Evolutionary conservation across 129 eudicot species (phyloP).

Genomic region (Escallonia rubra): DNA sequence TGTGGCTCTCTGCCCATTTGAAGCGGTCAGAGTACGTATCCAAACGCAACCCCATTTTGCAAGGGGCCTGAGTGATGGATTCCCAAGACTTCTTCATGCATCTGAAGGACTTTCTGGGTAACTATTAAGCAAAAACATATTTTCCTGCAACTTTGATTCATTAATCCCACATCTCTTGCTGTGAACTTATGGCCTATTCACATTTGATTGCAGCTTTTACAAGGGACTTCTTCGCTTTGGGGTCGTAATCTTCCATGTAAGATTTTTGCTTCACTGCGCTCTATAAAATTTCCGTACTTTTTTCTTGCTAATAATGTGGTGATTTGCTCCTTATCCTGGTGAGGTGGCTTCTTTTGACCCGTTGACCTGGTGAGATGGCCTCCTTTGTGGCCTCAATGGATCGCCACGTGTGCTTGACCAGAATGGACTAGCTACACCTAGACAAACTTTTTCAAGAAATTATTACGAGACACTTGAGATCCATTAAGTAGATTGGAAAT

Average conservation of each 20-base stretch:
- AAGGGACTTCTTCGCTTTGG: constrained; percentile 92
- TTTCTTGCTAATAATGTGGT: too few species aligned
- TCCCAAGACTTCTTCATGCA: constrained; percentile 68
- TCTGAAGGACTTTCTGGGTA: constrained; percentile 78
- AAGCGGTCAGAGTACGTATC: constrained; percentile 82
- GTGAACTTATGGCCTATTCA: background rate
- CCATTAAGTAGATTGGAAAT: too few species aligned
- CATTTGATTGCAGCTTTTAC: constrained; percentile 55
- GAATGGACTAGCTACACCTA: too few species aligned
- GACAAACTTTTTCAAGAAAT: too few species aligned
- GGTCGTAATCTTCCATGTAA: constrained; percentile 99
- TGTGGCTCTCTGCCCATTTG: constrained; percentile 88
- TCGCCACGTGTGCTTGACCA: too few species aligned
- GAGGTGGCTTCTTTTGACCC: too few species aligned
- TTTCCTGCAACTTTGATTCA: background rate
- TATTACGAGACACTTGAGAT: too few species aligned
- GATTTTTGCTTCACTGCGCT: background rate
- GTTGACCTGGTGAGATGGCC: too few species aligned
- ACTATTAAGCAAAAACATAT: background rate
- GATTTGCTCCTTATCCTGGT: too few species aligned
- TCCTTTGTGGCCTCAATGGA: too few species aligned
- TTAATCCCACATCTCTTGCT: background rate
- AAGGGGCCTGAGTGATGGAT: constrained; percentile 75
- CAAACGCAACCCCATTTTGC: constrained; percentile 76
- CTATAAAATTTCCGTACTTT: background rate